Base-by-base conservation (phyloP, 805 yeast species). In the Zygosaccharomyces bailii region DNA sequence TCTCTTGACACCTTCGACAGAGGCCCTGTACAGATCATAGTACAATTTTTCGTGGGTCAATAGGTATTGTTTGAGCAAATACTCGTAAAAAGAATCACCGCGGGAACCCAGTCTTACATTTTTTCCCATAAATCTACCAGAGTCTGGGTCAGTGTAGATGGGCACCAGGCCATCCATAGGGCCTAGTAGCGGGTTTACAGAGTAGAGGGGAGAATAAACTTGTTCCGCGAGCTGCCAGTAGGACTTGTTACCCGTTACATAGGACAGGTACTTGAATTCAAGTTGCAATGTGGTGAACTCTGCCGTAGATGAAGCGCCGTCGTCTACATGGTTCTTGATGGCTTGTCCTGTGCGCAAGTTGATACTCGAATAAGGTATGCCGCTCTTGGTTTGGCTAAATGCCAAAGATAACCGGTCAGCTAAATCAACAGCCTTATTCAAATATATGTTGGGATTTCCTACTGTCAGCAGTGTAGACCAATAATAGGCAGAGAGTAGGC, bases 11-110 rank as follows among this genome's bases (percentile, higher is more conserved):
- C 96, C 96, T 23, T 72, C 76, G 33, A 85, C 82, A 0, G 95
- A 72, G 61, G 84, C 86, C 51, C 80, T 76, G 64, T 88, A 90
- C 82, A 89, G 79, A 10, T 78, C 76, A 56, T 79, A 69, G 64
- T 87, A 89, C 8, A 84, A 60, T 48, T 70, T 63, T 57, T 78
- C 76, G 44, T 73, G 73, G 1, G 96, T 87, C 63, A 86, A 90
- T 52, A 90, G 66, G 57, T 84, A 86, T 65, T 88, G 96, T 63
- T 89, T 89, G 52, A 89, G 71, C 35, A 90, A 69, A 61, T 88
- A 88, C 67, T 90, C 96, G 60, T 90, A 89, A 62, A 89, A 90
- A 0, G 96, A 86, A 65, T 89, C 97, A 38, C 96, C 97, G 54
- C 96, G 74, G 0, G 95, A 84, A 0, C 97, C 97, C 44, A 90